Percentiles rank a stretch among this genome's conserved stretches.
phyloP scores from a whole-genome alignment of 75 land plant species.

The Sequoia sempervirens region DNA sequence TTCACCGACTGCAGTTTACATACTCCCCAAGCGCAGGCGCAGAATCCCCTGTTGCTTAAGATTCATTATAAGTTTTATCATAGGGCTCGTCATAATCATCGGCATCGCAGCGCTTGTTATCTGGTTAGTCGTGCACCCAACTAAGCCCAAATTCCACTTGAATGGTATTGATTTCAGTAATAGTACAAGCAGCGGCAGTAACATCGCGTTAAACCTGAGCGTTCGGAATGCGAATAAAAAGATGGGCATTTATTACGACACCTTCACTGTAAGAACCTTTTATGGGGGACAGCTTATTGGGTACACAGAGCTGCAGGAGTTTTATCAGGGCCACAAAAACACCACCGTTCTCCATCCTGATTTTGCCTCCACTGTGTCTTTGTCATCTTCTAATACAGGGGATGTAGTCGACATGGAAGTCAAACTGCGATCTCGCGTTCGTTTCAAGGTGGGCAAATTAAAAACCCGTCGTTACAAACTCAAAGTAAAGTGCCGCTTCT shows the following conservation, averaged over 20 bases:
- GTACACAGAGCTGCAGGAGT: not conserved
- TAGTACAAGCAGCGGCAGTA: not conserved
- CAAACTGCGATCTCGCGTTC: not conserved
- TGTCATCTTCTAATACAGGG: not conserved
- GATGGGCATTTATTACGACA: not conserved
- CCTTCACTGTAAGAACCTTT: not conserved
- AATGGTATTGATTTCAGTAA: not conserved
- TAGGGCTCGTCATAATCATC: not conserved
- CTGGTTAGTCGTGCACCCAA: not conserved
- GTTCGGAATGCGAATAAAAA: not conserved
- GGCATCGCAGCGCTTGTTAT: constrained; percentile 1
- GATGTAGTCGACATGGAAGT: not conserved
- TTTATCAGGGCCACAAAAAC: constrained; percentile 39
- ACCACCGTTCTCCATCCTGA: constrained; percentile 10
- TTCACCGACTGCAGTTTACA: not conserved
- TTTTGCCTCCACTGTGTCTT: not conserved
- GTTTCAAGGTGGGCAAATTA: not conserved
- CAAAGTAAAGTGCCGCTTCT: not conserved
- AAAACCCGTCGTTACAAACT: not conserved
- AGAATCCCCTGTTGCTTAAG: not conserved
- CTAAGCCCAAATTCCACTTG: not conserved
- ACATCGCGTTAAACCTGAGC: not conserved
- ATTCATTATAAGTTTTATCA: not conserved
- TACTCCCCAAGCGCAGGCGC: not conserved
- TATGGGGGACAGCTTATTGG: not conserved